Base-by-base conservation (phyloP, 2,329 filamentous ascomycete genomes). In the Fusarium compactum region DNA sequence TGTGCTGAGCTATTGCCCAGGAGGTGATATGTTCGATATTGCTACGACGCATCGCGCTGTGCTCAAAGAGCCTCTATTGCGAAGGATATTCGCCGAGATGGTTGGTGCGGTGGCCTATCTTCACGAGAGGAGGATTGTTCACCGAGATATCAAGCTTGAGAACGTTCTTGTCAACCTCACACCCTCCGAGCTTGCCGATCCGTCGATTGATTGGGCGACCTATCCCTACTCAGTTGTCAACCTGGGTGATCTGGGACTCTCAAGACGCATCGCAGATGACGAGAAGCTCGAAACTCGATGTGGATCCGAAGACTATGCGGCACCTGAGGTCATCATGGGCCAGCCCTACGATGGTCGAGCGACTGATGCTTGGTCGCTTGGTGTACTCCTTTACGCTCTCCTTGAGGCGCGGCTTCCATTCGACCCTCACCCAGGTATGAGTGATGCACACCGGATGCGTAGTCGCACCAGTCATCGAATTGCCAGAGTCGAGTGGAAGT, bases 91-190 rank as follows among this genome's bases (percentile, higher is more conserved):
- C 80, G 87, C 95, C 16, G 96, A 99, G 79, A 81, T 98, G 69
- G 90, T 98, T 25, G 90, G 89, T 66, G 96, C 95, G 0, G 91
- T 97, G 38, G 88, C 87, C 62, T 98, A 98, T 82, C 84, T 99
- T 51, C 96, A 99, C 80, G 85, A 89, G 57, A 85, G 92, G 74
- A 91, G 89, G 72, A 97, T 99, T 77, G 95, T 98, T 57, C 96
- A 99, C 79, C 90, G 96, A 65, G 96, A 99, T 80, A 97, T 99
- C 81, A 99, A 99, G 82, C 90, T 99, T 63, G 96, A 99, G 85
- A 88, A 98, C 79, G 93, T 98, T 44, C 90, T 99, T 30, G 92
- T 98, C 75, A 98, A 97, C 77, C 85, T 97, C 50, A 89, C 92
- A 0, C 84, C 88, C 7, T 78, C 87, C 29, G 88, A 92, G 76